These are phyloP conservation scores for Saccharomycopsis synnaedendra DNA, from an alignment of 805 yeast genomes.

Conservation along the genomic window DNA sequence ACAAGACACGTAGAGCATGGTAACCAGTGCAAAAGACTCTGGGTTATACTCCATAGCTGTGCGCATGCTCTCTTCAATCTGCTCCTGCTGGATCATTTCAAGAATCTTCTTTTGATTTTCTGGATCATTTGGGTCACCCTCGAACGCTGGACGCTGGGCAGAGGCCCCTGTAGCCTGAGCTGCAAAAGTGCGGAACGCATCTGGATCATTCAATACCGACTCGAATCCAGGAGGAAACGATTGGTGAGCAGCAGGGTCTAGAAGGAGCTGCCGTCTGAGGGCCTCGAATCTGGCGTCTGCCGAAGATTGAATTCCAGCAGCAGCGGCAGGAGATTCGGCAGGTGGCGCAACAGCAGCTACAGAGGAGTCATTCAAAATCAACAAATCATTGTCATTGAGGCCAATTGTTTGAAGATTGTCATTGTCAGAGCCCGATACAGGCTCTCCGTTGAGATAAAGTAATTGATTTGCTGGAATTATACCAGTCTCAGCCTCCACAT, in stretches of 20 bases:
- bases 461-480: conserved; percentile 35
- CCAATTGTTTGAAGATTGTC: conserved; percentile 35
- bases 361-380: conserved; percentile 23
- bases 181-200: neutral
- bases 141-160: conserved; percentile 23
- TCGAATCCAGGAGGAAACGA: conserved; percentile 21
- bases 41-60: conserved; percentile 83
- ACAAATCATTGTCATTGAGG: conserved; percentile 46
- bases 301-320: neutral
- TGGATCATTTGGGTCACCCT: conserved; percentile 60
- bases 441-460: conserved; percentile 36
- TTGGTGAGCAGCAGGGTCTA: conserved; percentile 28
- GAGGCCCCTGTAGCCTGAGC: neutral
- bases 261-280: conserved; percentile 36
- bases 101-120: conserved; percentile 53
- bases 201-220: neutral
- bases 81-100: conserved; percentile 58
- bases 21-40: conserved; percentile 73
- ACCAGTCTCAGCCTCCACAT: conserved; percentile 58
- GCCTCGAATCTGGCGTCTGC: conserved; percentile 31
- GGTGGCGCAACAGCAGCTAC: neutral
- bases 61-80: conserved; percentile 68
- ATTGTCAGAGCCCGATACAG: conserved; percentile 23
- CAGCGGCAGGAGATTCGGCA: neutral
- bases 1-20: conserved; percentile 72